Base-by-base conservation (phyloP, 2,329 filamentous ascomycete genomes). In the Lachnellula occidentalis region DNA sequence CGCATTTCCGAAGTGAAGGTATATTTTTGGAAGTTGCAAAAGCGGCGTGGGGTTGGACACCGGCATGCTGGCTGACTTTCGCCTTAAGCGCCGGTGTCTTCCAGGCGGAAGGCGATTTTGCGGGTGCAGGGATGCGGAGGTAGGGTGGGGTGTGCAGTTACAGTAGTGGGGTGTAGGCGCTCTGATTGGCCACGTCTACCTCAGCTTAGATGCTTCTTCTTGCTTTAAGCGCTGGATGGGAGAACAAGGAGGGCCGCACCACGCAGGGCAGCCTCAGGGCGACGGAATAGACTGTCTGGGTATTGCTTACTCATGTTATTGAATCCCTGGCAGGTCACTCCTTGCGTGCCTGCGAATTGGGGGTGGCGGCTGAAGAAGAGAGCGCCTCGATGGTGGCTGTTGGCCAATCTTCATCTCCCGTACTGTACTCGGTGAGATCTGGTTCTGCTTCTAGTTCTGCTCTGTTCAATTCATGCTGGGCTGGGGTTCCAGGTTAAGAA, bases 21-120 rank as follows among this genome's bases (percentile, higher is more conserved):
- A 36, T 55, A 55, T 58, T 55, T 55, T 55, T 50, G 53, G 46
- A 17, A 34, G 3, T 34, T 5, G 1, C 24, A 50, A 55, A 53
- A 58, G 53, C 56, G 36, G 56, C 56, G 34, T n/a, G 7, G 34
- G 1, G 17, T 9, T 9, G 19, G 11, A 34, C 39, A 43, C 45
- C 51, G 43, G n/a, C 8, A 46, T 21, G 22, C 43, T 46, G 43
- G 43, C 43, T 51, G 22, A 17, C n/a, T n/a, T n/a, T n/a, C n/a
- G 24, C 39, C 34, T 45, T 45, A 43, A 51, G 31, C 49, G 24
- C 49, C 39, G 42, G 41, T 34, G 42, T 46, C 43, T 46, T 9
- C 43, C 43, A 46, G 43, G 27, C 43, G 36, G 15, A 46, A 46
- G 14, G 22, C 21, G 14, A 46, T 27, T 22, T 31, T 15, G 43